These are phyloP conservation scores for Fusarium lyarnte DNA, from an alignment of 2,329 filamentous ascomycete genomes.

Conservation along the genomic window DNA sequence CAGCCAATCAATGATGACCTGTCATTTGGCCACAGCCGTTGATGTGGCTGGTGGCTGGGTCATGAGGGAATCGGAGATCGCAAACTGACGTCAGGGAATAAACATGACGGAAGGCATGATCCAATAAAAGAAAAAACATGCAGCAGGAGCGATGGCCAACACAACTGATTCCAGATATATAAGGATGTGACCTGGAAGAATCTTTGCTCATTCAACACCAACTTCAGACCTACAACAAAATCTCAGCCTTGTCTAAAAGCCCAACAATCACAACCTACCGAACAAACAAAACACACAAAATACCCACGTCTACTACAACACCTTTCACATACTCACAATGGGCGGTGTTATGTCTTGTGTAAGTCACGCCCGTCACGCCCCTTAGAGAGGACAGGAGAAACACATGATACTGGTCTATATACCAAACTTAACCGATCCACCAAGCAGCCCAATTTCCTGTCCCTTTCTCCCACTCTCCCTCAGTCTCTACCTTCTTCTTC, in stretches of 20 bases:
- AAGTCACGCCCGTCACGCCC: slow-evolving; percentile 63
- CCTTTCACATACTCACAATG: slow-evolving; percentile 59
- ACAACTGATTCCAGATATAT: slow-evolving; percentile 18
- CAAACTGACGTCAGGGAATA: slow-evolving; percentile 32
- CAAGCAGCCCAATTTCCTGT: too few relatives aligned
- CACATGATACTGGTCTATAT: not conserved
- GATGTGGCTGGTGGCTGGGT: slow-evolving; percentile 29
- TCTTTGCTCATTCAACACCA: slow-evolving; percentile 1
- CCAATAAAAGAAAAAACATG: slow-evolving; percentile 3
- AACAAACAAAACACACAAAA: not conserved
- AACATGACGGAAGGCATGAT: slow-evolving; percentile 22
- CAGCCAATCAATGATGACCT: slow-evolving; percentile 7
- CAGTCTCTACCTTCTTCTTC: not conserved
- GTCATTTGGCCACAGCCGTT: slow-evolving; percentile 18
- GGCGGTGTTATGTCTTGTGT: slow-evolving; percentile 87
- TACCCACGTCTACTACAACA: slow-evolving; percentile 1
- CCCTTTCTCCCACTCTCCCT: not conserved
- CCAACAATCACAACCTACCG: not conserved
- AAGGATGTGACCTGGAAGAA: not conserved
- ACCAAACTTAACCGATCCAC: not conserved
- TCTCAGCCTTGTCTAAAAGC: not conserved
- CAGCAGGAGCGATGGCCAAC: not conserved
- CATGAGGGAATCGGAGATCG: slow-evolving; percentile 27
- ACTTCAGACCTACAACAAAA: not conserved
- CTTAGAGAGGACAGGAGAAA: not conserved